Evolutionary conservation across 2,329 filamentous ascomycete species (phyloP).

Genomic region (Colletotrichum sp.): DNA sequence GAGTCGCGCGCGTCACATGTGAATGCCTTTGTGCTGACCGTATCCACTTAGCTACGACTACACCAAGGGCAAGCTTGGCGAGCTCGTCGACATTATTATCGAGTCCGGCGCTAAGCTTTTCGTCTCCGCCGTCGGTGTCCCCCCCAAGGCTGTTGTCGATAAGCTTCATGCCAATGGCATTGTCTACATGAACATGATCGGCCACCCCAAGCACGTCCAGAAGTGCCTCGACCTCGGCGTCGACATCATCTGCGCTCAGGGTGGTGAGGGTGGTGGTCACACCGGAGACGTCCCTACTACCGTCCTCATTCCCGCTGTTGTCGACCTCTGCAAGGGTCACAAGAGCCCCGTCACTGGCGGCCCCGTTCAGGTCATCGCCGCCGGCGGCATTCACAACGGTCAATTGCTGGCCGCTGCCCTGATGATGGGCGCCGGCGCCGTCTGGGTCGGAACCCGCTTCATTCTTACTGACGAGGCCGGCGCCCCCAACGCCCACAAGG

Average conservation of each 20-base stretch:
- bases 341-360: constrained; percentile 87
- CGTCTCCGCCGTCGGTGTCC: constrained; percentile 94
- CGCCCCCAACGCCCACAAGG: constrained; percentile 91
- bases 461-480: constrained; percentile 93
- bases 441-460: constrained; percentile 98
- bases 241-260: constrained; percentile 98
- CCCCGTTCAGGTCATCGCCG: constrained; percentile 90
- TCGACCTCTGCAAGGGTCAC: constrained; percentile 78
- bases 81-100: constrained; percentile 91
- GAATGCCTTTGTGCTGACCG: not conserved
- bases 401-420: constrained; percentile 87
- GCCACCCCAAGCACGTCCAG: constrained; percentile 97
- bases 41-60: constrained; percentile 85
- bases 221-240: constrained; percentile 92
- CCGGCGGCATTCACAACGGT: constrained; percentile 93
- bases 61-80: constrained; percentile 96
- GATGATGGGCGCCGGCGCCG: constrained; percentile 89
- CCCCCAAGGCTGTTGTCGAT: constrained; percentile 87
- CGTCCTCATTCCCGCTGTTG: constrained; percentile 90
- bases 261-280: constrained; percentile 96
- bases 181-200: constrained; percentile 99
- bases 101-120: constrained; percentile 90
- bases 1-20: not conserved
- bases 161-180: constrained; percentile 86
- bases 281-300: constrained; percentile 93